Conservation (phyloP, 306 rosid species). For the Vachellia pachyceras region DNA sequence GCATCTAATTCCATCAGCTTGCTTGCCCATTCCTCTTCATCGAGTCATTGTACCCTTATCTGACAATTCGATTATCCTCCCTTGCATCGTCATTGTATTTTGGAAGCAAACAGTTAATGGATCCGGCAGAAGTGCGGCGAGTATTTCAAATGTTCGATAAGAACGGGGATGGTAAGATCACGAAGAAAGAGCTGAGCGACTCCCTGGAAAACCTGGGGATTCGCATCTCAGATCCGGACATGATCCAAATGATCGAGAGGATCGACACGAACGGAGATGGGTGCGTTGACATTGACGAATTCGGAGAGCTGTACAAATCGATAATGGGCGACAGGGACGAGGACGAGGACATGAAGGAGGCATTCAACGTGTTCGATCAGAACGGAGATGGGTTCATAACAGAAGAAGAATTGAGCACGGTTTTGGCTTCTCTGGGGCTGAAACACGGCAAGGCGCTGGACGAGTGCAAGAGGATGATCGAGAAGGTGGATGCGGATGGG, state of each 20-base stretch:
- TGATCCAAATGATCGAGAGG: slow-evolving; percentile 52
- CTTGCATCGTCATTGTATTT: not conserved
- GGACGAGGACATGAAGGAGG: slow-evolving; percentile 55
- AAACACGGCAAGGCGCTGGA: slow-evolving; percentile 41
- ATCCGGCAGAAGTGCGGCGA: slow-evolving; percentile 46
- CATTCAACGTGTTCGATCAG: slow-evolving; percentile 58
- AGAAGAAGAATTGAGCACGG: slow-evolving; percentile 51
- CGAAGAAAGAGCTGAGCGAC: slow-evolving; percentile 46
- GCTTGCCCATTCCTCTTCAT: not conserved
- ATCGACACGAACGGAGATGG: slow-evolving; percentile 55
- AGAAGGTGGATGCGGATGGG: slow-evolving; percentile 52
- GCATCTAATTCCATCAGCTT: not conserved
- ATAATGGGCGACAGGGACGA: slow-evolving; percentile 52
- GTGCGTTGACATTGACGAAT: slow-evolving; percentile 47
- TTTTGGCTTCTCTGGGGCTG: slow-evolving; percentile 47
- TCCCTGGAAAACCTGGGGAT: slow-evolving; percentile 47
- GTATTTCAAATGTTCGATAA: slow-evolving; percentile 55
- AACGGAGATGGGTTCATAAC: slow-evolving; percentile 52
- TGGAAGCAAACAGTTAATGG: slow-evolving; percentile 22
- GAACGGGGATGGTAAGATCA: slow-evolving; percentile 51
- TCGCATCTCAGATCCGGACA: slow-evolving; percentile 38
- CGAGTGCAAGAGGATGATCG: slow-evolving; percentile 52
- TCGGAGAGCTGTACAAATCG: slow-evolving; percentile 43
- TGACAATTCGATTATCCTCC: not conserved
- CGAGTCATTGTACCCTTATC: not conserved